Evolutionary conservation across 495 filamentous ascomycete species (phyloP), one percentile per base, ranked within the genome.

Genomic region (Penicillium bovifimosum): DNA sequence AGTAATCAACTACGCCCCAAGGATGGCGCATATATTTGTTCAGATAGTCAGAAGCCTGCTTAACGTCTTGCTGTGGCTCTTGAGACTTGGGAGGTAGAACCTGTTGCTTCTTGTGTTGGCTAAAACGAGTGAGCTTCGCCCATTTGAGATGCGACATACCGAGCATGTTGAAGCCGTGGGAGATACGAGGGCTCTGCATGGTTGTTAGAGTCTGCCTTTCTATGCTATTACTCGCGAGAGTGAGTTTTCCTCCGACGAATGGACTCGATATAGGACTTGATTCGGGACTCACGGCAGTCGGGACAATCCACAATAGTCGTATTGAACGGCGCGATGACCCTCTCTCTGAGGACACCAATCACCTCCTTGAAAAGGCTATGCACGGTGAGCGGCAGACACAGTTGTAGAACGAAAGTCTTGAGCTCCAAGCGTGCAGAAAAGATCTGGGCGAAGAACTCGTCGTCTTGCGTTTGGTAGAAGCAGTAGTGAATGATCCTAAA

Each of bases 1-100:
- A 52, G 41, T 70, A 72, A 58, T 74, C 70, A 16, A 69, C 49
- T 31, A 69, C 51, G 7, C 60, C 50, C 68, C 65, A 74, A 13
- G 65, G 67, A 34, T 70, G 64, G 8, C 14, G 38, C 38, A 41
- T 41, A 20, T 39, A 29, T 13, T 28, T 24, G 5, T 36, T 48
- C 6, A 13, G 6, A 6, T 36, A 26, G 7, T 24, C 20, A 24
- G 2, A 24, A 24, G 20, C 20, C 20, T 24, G 20, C 20, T 2
- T 24, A 4, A 4, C 2, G 20, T 24, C 20, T 24, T 24, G 20
- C n/a, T 28, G 11, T 27, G 24, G n/a, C 0, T 2, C 29, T n/a
- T 11, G 3, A 5, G 42, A 13, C 8, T 41, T 32, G 11, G 27
- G 20, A 28, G 43, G 27, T n/a, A 34, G 41, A 0, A 32, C 14